Percentiles rank a stretch among this genome's conserved stretches.
Evolutionary conservation across 2,329 filamentous ascomycete genomes (phyloP).

Genomic region (Trichophyton verrucosum): DNA sequence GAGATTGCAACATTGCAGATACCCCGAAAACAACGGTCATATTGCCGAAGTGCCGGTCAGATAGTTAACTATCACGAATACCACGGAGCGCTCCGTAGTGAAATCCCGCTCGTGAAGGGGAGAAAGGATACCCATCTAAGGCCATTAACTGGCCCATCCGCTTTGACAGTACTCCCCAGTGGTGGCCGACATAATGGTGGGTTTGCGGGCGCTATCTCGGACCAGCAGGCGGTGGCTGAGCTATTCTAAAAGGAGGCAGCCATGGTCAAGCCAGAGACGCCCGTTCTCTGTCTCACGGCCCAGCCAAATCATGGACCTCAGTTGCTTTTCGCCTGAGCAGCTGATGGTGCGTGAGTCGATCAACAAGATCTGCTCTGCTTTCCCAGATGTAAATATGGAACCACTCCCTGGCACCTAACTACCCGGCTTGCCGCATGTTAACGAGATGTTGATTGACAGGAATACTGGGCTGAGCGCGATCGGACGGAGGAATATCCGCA

Average conservation of each 20-base stretch:
- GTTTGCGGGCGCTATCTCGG: background rate
- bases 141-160: background rate
- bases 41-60: background rate
- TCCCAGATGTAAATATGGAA: constrained; percentile 42
- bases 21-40: background rate
- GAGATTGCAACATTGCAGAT: background rate
- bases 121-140: background rate
- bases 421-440: background rate
- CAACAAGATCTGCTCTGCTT: constrained; percentile 54
- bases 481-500: constrained; percentile 57
- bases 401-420: background rate
- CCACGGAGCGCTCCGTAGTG: no score
- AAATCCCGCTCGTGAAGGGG: no score
- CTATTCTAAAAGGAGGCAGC: background rate
- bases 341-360: constrained; percentile 60
- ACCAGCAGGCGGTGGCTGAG: background rate
- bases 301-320: constrained; percentile 53
- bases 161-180: no score
- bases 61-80: background rate
- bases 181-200: background rate
- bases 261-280: background rate
- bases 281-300: constrained; percentile 24
- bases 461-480: constrained; percentile 66
- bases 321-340: constrained; percentile 61
- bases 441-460: constrained; percentile 17